phyloP scores from a whole-genome alignment of 495 filamentous ascomycete species.

The Sabuloglossum arenarium region DNA sequence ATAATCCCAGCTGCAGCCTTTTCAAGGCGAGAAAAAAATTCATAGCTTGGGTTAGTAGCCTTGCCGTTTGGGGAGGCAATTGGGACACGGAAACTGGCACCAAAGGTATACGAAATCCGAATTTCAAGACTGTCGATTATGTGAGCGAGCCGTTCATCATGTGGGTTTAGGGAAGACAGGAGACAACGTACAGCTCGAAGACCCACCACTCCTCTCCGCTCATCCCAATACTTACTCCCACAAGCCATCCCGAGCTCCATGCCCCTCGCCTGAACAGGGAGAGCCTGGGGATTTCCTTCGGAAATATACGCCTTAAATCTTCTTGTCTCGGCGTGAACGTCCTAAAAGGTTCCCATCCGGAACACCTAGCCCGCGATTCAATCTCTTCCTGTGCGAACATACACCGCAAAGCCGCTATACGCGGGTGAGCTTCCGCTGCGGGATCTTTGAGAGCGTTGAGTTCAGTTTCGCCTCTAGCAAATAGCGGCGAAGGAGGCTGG shows the following conservation, averaged over 20 bases:
- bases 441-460: conserved; percentile 31
- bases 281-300: conserved; percentile 32
- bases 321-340: conserved; percentile 30
- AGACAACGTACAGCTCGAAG: conserved; percentile 31
- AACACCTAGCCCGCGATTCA: conserved; percentile 31
- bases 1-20: conserved; percentile 19
- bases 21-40: conserved; percentile 17
- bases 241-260: conserved; percentile 46
- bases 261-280: conserved; percentile 40
- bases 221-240: conserved; percentile 46
- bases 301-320: conserved; percentile 37
- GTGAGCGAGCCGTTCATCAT: background rate
- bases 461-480: conserved; percentile 31
- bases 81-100: conserved; percentile 5
- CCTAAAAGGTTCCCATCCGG: conserved; percentile 38
- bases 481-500: conserved; percentile 15
- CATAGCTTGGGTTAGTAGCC: conserved; percentile 11
- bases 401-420: conserved; percentile 36
- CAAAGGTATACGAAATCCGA: conserved; percentile 2
- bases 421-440: conserved; percentile 28
- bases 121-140: conserved; percentile 1
- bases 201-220: conserved; percentile 63
- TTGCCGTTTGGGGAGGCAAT: conserved; percentile 4
- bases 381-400: conserved; percentile 39
- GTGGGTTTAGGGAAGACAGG: background rate